Evolutionary conservation across 495 filamentous ascomycete genomes (phyloP), one percentile per base, ranked within the genome.

Genomic region (Cairneyella variabilis): DNA sequence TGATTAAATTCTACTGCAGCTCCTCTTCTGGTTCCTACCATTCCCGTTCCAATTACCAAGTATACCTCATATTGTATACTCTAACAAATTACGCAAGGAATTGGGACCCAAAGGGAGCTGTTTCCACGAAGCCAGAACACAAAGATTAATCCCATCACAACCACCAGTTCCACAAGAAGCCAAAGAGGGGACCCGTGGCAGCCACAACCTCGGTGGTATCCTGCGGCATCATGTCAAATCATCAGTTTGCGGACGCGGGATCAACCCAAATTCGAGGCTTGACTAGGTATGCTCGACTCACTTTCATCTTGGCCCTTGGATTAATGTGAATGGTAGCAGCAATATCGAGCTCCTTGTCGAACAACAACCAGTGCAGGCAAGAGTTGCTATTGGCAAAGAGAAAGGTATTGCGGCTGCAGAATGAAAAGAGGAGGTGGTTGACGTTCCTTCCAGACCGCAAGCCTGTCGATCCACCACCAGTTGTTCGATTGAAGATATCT

Each of bases 401-500:
- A 88, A 88, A 71, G 76, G 78, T 83, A 66, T 38, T 69, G 20
- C 21, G 14, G 3, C 10, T 2, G n/a, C n/a, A n/a, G n/a, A n/a
- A n/a, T n/a, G n/a, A n/a, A n/a, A n/a, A n/a, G n/a, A n/a, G n/a
- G n/a, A n/a, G n/a, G n/a, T n/a, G n/a, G n/a, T 41, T 51, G 50
- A 48, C 66, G 51, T 48, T 36, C 42, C 50, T 23, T 44, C 23
- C 71, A 95, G 93, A 90, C 60, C 86, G 93, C 59, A 96, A 95
- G 69, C 90, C 93, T 2, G 84, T 98, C 64, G 93, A 98, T 65
- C 93, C 93, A 41, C 93, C 92, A 21, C 93, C 93, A 47, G 89
- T 97, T 64, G 77, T 97, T 25, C 89, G 96, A 71, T 75, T 97
- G 34, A 78, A 79, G 45, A 83, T 95, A 59, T 80, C 76, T 56